Evolutionary conservation across 2,329 filamentous ascomycete genomes (phyloP).

Genomic region (Epichloe baconii): DNA sequence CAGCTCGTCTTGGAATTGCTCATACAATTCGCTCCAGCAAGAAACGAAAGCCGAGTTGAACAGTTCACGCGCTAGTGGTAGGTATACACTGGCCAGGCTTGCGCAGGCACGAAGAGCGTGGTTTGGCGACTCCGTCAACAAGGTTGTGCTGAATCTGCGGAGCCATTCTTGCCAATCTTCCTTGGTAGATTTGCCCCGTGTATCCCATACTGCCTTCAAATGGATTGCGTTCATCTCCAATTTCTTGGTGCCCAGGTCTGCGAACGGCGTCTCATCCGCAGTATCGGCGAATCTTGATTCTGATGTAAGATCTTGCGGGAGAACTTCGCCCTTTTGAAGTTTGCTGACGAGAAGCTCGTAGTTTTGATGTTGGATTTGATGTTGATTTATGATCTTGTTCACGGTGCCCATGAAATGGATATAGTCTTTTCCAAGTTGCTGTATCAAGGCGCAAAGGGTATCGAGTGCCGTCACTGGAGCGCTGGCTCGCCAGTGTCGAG

Average conservation of each 20-base stretch:
- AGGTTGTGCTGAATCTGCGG: slow-evolving; percentile 85
- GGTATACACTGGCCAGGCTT: slow-evolving; percentile 78
- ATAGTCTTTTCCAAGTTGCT: slow-evolving; percentile 91
- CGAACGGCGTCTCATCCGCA: slow-evolving; percentile 66
- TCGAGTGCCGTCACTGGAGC: slow-evolving; percentile 72
- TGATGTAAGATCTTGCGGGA: slow-evolving; percentile 90
- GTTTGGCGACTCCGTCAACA: slow-evolving; percentile 90
- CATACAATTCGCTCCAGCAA: slow-evolving; percentile 96
- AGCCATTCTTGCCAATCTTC: slow-evolving; percentile 99
- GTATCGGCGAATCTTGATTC: slow-evolving; percentile 69
- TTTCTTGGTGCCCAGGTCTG: slow-evolving; percentile 83
- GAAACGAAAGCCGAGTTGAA: slow-evolving; percentile 99
- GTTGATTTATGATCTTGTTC: slow-evolving; percentile 67
- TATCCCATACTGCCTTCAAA: slow-evolving; percentile 93
- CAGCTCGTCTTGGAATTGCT: slow-evolving; percentile 92
- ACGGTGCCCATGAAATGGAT: slow-evolving; percentile 88
- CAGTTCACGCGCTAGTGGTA: slow-evolving; percentile 78
- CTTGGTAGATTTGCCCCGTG: slow-evolving; percentile 88
- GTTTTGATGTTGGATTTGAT: slow-evolving; percentile 78
- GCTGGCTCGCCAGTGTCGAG: slow-evolving; percentile 59
- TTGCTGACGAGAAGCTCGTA: slow-evolving; percentile 89
- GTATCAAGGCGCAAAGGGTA: slow-evolving; percentile 87
- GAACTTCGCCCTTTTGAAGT: slow-evolving; percentile 80
- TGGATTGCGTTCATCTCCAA: slow-evolving; percentile 96
- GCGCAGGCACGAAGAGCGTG: slow-evolving; percentile 90